Evolutionary conservation across 2,329 filamentous ascomycete genomes (phyloP).

Genomic region (Ceratocystis diversiconidia): DNA sequence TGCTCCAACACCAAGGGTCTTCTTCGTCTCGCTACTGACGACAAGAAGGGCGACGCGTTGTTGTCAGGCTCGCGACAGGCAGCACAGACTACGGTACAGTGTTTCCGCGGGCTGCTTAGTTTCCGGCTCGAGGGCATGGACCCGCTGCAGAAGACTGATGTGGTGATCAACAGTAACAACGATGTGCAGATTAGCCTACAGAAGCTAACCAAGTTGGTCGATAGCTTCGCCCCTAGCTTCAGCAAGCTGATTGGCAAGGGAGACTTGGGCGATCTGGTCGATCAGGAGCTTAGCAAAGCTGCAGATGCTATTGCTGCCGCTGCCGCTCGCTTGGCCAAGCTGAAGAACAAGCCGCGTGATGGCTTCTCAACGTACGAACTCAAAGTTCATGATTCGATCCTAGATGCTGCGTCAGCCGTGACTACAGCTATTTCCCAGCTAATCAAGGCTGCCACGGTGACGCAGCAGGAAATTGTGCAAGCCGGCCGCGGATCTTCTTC

Average conservation of each 20-base stretch:
- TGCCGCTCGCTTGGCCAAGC: constrained; percentile 71
- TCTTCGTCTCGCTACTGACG: constrained; percentile 80
- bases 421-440: constrained; percentile 87
- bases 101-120: constrained; percentile 87
- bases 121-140: constrained; percentile 88
- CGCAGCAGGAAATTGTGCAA: constrained; percentile 91
- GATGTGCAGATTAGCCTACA: constrained; percentile 92
- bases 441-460: constrained; percentile 85
- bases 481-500: constrained; percentile 80
- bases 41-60: constrained; percentile 82
- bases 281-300: constrained; percentile 80
- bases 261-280: constrained; percentile 84
- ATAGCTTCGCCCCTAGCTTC: constrained; percentile 79
- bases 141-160: constrained; percentile 82
- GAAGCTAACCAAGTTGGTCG: constrained; percentile 82
- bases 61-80: constrained; percentile 71
- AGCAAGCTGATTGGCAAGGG: constrained; percentile 68
- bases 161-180: constrained; percentile 94
- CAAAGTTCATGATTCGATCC: constrained; percentile 86
- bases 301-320: constrained; percentile 92
- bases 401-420: constrained; percentile 83
- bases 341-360: constrained; percentile 93
- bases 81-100: constrained; percentile 75
- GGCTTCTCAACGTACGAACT: constrained; percentile 93
- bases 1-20: constrained; percentile 94